A percentile compares a stretch with the other conserved stretches of the same genome.
Conservation (phyloP, 495 filamentous ascomycete species). For the Lophiotrema nucula region DNA sequence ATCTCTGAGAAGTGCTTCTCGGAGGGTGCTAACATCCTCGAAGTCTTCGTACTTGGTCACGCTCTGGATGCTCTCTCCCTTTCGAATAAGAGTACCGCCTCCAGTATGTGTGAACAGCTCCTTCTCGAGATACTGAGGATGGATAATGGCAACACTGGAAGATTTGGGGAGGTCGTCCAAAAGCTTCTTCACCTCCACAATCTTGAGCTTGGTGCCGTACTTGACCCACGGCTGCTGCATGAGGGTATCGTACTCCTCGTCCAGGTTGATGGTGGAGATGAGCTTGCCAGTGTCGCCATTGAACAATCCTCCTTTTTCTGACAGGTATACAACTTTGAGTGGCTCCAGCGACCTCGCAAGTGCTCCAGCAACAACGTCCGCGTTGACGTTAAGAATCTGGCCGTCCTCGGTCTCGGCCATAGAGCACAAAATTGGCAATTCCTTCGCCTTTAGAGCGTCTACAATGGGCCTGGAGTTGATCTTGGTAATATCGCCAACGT, state of each 20-base stretch:
- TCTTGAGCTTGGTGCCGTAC: conserved; percentile 94
- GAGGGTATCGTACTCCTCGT: conserved; percentile 93
- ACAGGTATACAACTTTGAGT: conserved; percentile 96
- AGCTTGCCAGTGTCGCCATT: conserved; percentile 91
- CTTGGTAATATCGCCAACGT: conserved; percentile 91
- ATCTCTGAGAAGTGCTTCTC: conserved; percentile 80
- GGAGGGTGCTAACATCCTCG: conserved; percentile 70
- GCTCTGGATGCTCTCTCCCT: conserved; percentile 85
- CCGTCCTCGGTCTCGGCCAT: conserved; percentile 95
- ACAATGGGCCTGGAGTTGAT: conserved; percentile 91
- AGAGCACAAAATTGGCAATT: conserved; percentile 90
- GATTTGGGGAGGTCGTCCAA: conserved; percentile 81
- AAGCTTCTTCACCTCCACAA: conserved; percentile 96
- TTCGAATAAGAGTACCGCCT: conserved; percentile 89
- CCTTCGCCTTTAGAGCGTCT: conserved; percentile 86
- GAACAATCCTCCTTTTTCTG: conserved; percentile 95
- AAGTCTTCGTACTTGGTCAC: conserved; percentile 75
- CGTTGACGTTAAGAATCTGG: conserved; percentile 96
- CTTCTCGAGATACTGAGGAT: conserved; percentile 90
- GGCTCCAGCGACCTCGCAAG: conserved; percentile 86
- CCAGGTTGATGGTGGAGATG: conserved; percentile 96
- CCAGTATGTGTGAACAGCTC: conserved; percentile 96
- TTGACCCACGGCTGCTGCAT: conserved; percentile 97
- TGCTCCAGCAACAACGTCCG: conserved; percentile 93
- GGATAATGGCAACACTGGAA: conserved; percentile 96